Evolutionary conservation across 139 green algal genomes (phyloP).

Genomic region (Chlamydomonas eustigma): DNA sequence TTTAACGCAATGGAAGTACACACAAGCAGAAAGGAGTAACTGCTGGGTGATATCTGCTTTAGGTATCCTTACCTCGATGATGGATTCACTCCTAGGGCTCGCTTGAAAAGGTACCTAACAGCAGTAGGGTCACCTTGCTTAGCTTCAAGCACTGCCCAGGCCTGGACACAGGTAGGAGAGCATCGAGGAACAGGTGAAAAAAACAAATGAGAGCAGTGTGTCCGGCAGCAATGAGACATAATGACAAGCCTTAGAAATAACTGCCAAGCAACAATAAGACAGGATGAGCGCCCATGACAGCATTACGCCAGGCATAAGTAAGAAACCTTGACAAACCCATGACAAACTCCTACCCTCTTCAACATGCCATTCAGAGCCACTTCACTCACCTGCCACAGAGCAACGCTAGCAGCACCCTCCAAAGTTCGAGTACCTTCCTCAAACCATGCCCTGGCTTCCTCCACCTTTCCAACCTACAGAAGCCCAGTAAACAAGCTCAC

Average conservation of each 20-base stretch:
- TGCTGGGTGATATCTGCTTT: background rate
- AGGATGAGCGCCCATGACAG: no score
- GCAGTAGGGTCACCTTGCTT: slow-evolving; percentile 47
- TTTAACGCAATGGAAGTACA: no score
- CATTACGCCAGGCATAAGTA: no score
- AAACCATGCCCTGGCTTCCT: slow-evolving; percentile 85
- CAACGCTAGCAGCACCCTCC: slow-evolving; percentile 26
- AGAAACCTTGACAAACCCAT: no score
- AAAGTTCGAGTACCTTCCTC: slow-evolving; percentile 61
- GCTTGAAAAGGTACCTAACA: slow-evolving; percentile 59
- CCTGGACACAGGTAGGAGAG: slow-evolving; percentile 15
- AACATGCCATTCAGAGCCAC: no score
- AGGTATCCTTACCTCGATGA: slow-evolving; percentile 27
- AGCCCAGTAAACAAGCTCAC: slow-evolving; percentile 21
- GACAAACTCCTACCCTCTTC: no score
- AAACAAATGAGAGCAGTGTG: no score
- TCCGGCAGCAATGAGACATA: no score
- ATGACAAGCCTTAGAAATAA: no score
- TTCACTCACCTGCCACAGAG: slow-evolving; percentile 36
- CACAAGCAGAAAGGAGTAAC: background rate
- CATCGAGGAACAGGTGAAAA: no score
- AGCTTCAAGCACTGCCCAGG: slow-evolving; percentile 79
- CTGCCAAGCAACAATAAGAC: no score
- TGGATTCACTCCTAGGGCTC: slow-evolving; percentile 53
- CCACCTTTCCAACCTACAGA: slow-evolving; percentile 56